These are phyloP conservation scores for Xenoacremonium recifei DNA, from an alignment of 2,329 filamentous ascomycete species.

Conservation along the genomic window DNA sequence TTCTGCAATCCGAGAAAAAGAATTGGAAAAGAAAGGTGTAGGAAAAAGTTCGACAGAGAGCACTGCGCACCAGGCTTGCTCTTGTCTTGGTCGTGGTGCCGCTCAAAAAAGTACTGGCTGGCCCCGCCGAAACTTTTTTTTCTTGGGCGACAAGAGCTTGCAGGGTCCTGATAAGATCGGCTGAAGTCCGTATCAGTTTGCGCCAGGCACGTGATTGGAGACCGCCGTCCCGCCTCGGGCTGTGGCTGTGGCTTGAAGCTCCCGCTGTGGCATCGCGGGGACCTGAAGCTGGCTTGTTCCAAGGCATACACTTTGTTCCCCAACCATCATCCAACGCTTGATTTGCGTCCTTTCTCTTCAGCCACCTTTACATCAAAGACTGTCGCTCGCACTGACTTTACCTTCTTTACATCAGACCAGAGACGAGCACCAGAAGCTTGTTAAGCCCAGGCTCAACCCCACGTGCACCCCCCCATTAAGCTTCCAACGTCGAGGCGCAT, in stretches of 20 bases:
- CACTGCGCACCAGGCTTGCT: slow-evolving; percentile 8
- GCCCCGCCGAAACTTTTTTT: slow-evolving; percentile 42
- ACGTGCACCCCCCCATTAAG: slow-evolving; percentile 16
- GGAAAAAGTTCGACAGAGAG: slow-evolving; percentile 14
- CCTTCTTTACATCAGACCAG: too few species aligned
- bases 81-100: slow-evolving; percentile 15
- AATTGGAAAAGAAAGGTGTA: slow-evolving; percentile 12
- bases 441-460: slow-evolving; percentile 16
- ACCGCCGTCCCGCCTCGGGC: slow-evolving; percentile 1
- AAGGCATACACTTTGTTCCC: too few species aligned
- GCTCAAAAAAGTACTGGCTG: slow-evolving; percentile 19
- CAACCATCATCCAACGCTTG: too few species aligned
- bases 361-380: too few species aligned
- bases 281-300: too few species aligned
- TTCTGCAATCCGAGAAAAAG: too few species aligned
- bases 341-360: too few species aligned
- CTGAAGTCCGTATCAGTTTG: slow-evolving; percentile 29
- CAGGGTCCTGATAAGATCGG: slow-evolving; percentile 32
- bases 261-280: too few species aligned
- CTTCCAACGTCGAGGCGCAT: background rate
- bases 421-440: too few species aligned
- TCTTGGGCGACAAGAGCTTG: slow-evolving; percentile 18
- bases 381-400: slow-evolving; percentile 8
- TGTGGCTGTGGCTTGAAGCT: slow-evolving; percentile 16
- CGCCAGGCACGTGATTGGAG: slow-evolving; percentile 24